Evolutionary conservation across 768 basidiomycete genomes (phyloP), one percentile per base, ranked within the genome.

Genomic region (Phylloporus rhodoxanthus): DNA sequence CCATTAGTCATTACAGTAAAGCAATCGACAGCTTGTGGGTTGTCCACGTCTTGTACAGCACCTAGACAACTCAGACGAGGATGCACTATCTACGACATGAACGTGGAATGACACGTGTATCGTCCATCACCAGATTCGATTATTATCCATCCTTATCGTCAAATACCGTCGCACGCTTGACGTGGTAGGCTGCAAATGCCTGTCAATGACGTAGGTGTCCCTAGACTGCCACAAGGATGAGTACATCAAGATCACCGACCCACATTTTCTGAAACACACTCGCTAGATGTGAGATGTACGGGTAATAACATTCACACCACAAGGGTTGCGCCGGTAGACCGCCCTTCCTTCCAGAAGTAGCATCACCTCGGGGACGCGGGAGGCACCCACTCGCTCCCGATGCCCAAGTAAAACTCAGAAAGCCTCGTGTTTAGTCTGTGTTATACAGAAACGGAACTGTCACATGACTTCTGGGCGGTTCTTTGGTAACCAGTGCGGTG

Each of bases 331-430:
- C 52, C 51, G 51, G 54, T 55, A 53, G 45, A 39, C 42, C 33
- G 40, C 33, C 28, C 47, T 52, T 51, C 55, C 49, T 55, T 62
- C 50, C 60, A 62, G 53, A 69, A 55, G 55, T 28, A 55, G 46
- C 66, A 65, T 40, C 73, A 64, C 53, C 56, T 60, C 59, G 60
- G 60, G 37, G 43, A 66, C 59, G 54, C 55, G 63, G 57, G 50
- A 53, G 15, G 41, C 43, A 51, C 46, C 66, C 58, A 57, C 53
- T 32, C 47, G 48, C 32, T 46, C 60, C 51, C 60, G 57, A 49
- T 54, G 44, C 40, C 25, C 37, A 59, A 21, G 51, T 13, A 46
- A 53, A 54, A 14, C 19, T 47, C 26, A 56, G 46, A 14, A 50
- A 8, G 52, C 59, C 47, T 58, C 60, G 47, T 66, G 60, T 13